Base-by-base conservation (phyloP, 257 asterid species). In the Solanum pimpinellifolium region DNA sequence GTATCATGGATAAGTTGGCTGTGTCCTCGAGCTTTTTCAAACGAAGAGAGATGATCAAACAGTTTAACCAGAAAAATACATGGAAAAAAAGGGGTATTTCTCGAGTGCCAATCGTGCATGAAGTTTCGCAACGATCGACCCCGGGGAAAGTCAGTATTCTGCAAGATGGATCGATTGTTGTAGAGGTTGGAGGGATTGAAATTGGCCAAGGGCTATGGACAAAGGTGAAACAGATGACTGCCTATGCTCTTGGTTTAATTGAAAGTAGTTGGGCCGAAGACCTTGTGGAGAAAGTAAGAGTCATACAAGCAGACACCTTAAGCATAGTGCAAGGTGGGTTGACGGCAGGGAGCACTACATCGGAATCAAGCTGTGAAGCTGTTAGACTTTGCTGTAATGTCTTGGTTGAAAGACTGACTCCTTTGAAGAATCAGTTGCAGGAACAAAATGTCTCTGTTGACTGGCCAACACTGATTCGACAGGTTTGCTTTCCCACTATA, bases 191-290 rank as follows among this genome's bases (percentile, higher is more conserved):
- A 80, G 98, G 98, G 62, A 91, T 94, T 75, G 98, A 95, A 62
- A 37, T 95, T 68, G 98, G 98, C 20, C 98, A 95, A 88, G 98
- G 98, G 90, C 94, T 95, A 41, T 93, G 93, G 94, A 95, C 98
- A 9, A 95, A 95, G 93, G 98, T 92, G 39, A 93, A 88, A 85
- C 95, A 95, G 88, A 92, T 90, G 85, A 86, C 95, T 7, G 98
- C 96, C 10, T 93, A 91, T 88, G 95, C 92, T 83, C 92, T 95
- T 35, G 81, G 97, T 90, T 88, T 69, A 56, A 86, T 93, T 59
- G 87, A 87, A 85, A 91, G 95, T 86, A 91, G 88, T 87, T 94
- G 92, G 49, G 88, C 88, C 3, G 90, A 92, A 86, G 90, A 90
- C 23, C 88, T 95, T 25, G 92, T 92, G 66, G 95, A 93, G 68